These are phyloP conservation scores for Curvularia spicifera DNA, from an alignment of 2,329 filamentous ascomycete genomes.

Conservation along the genomic window DNA sequence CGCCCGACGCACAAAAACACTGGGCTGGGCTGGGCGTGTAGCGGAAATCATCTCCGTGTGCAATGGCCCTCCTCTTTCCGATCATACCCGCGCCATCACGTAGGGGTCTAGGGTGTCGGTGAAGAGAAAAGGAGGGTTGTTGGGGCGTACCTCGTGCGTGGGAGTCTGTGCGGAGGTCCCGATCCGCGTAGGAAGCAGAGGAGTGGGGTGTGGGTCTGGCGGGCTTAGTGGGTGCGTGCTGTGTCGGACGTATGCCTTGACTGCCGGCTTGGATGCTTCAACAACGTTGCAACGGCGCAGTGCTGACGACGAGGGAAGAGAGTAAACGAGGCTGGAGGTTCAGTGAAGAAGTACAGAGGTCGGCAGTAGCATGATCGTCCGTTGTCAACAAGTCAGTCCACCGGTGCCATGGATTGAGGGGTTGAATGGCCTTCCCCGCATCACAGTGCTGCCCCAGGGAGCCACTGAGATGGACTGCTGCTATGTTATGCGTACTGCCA, in stretches of 20 bases:
- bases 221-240: slow-evolving; percentile 14
- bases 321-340: slow-evolving; percentile 16
- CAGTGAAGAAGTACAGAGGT: slow-evolving; percentile 16
- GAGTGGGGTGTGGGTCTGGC: slow-evolving; percentile 20
- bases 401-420: slow-evolving; percentile 32
- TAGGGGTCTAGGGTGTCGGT: slow-evolving; percentile 9
- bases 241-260: slow-evolving; percentile 9
- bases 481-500: slow-evolving; percentile 15
- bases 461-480: slow-evolving; percentile 23
- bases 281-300: slow-evolving; percentile 7
- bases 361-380: slow-evolving; percentile 5
- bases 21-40: slow-evolving; percentile 6
- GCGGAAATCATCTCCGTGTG: slow-evolving; percentile 15
- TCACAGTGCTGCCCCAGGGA: slow-evolving; percentile 28
- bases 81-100: slow-evolving; percentile 12
- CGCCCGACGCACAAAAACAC: slow-evolving; percentile 15
- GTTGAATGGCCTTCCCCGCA: slow-evolving; percentile 33
- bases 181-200: slow-evolving; percentile 12
- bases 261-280: slow-evolving; percentile 8
- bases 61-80: slow-evolving; percentile 15
- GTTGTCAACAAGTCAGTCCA: slow-evolving; percentile 21
- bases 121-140: slow-evolving; percentile 15
- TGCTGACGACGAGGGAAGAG: background rate
- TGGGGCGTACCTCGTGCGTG: slow-evolving; percentile 17
- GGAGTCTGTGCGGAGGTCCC: slow-evolving; percentile 16